A percentile compares a stretch with the other conserved stretches of the same genome.
Conservation (phyloP, 2,329 filamentous ascomycete species). For the Cytospora paraplurivora region DNA sequence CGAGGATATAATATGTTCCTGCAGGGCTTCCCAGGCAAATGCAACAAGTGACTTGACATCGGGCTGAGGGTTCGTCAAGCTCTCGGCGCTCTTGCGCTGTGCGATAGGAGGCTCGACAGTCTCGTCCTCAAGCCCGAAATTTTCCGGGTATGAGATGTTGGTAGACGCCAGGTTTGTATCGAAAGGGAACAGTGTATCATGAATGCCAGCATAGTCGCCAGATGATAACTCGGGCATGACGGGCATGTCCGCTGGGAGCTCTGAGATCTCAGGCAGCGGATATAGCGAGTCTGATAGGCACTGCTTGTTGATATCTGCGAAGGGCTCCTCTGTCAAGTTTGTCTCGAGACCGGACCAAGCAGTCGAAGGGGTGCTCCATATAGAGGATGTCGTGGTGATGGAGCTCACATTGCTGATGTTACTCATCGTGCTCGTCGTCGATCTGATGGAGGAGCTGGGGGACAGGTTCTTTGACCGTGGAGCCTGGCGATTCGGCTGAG, state of each 20-base stretch:
- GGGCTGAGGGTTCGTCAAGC: constrained; percentile 22
- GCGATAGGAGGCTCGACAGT: constrained; percentile 14
- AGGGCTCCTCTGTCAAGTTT: constrained; percentile 42
- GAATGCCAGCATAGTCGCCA: constrained; percentile 33
- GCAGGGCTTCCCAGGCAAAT: constrained; percentile 48
- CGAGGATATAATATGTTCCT: constrained; percentile 50
- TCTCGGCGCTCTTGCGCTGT: not conserved
- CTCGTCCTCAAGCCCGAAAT: constrained; percentile 42
- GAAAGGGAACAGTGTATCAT: constrained; percentile 43
- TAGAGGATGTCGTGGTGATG: constrained; percentile 51
- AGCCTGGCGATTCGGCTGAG: constrained; percentile 23
- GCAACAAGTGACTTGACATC: constrained; percentile 45
- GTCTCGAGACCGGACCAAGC: constrained; percentile 46
- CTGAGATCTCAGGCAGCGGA: constrained; percentile 45
- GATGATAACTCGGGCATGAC: constrained; percentile 33
- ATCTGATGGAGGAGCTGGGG: constrained; percentile 52
- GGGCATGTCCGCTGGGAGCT: constrained; percentile 48
- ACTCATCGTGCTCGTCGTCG: constrained; percentile 44
- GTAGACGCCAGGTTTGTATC: constrained; percentile 38
- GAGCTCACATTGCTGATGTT: constrained; percentile 37
- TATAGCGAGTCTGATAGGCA: constrained; percentile 36
- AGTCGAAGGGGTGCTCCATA: constrained; percentile 47
- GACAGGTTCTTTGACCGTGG: constrained; percentile 47
- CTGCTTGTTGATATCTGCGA: constrained; percentile 25
- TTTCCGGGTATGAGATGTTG: constrained; percentile 40